phyloP scores from a whole-genome alignment of 257 asterid species.

The Solanum megistacrolobum region DNA sequence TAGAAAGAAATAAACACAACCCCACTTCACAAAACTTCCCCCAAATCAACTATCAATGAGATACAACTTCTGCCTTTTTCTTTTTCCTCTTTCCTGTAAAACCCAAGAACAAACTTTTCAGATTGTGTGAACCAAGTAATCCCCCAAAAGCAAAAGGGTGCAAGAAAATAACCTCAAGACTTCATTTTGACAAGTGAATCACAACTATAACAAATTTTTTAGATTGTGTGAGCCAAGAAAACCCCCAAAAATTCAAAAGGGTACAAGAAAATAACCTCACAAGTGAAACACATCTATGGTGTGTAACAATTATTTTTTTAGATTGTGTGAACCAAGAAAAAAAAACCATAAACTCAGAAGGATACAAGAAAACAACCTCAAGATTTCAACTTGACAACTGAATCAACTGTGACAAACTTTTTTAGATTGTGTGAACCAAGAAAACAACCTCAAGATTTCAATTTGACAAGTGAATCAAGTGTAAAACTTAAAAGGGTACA shows the following conservation, averaged over 20 bases:
- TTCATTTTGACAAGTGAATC: slow-evolving; percentile 22
- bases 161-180: slow-evolving; percentile 15
- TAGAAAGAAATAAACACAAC: slow-evolving; percentile 1
- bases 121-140: slow-evolving; percentile 6
- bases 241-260: neutral
- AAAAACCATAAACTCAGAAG: slow-evolving; percentile 10
- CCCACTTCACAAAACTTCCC: neutral
- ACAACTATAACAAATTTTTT: neutral
- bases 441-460: slow-evolving; percentile 9
- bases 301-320: neutral
- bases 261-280: neutral
- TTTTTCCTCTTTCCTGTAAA: neutral
- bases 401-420: slow-evolving; percentile 10
- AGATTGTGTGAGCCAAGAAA: slow-evolving; percentile 7
- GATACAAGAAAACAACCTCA: slow-evolving; percentile 14
- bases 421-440: neutral
- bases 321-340: slow-evolving; percentile 8
- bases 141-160: slow-evolving; percentile 17
- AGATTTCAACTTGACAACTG: slow-evolving; percentile 20
- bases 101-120: neutral
- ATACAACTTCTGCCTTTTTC: neutral
- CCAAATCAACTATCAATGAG: neutral
- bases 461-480: slow-evolving; percentile 17
- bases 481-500: slow-evolving; percentile 13
- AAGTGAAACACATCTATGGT: slow-evolving; percentile 11